These are phyloP conservation scores for Epichloe elymi DNA, from an alignment of 2,329 filamentous ascomycete genomes.

Conservation along the genomic window DNA sequence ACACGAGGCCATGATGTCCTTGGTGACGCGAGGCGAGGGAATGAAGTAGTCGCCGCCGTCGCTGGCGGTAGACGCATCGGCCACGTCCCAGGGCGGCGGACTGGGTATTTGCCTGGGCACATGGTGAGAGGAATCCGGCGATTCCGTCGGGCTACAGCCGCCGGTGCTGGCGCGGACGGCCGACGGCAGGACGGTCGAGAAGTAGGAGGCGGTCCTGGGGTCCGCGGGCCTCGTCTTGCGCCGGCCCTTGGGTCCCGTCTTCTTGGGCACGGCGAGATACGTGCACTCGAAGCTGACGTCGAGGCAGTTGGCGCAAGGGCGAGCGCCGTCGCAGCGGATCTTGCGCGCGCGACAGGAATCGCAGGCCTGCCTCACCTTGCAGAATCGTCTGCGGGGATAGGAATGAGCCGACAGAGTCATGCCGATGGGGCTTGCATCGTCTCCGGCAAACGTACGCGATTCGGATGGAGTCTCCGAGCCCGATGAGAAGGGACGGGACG, in stretches of 20 bases:
- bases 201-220: background rate
- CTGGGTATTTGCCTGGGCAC: background rate
- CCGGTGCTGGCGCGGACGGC: background rate
- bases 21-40: constrained; percentile 1
- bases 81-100: background rate
- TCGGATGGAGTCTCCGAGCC: no score
- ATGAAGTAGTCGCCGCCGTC: constrained; percentile 3
- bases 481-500: no score
- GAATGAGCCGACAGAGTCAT: constrained; percentile 1
- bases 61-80: constrained; percentile 4
- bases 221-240: constrained; percentile 1
- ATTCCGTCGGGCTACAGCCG: background rate
- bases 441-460: background rate
- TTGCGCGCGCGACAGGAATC: constrained; percentile 18
- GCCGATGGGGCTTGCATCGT: constrained; percentile 1
- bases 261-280: constrained; percentile 18
- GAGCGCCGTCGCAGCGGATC: constrained; percentile 16
- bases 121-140: background rate
- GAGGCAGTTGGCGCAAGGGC: constrained; percentile 16
- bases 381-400: constrained; percentile 1
- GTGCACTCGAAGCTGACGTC: constrained; percentile 11
- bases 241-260: constrained; percentile 17
- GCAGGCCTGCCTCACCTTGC: constrained; percentile 17
- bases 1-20: constrained; percentile 12
- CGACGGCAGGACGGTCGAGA: constrained; percentile 1